These are phyloP conservation scores for Amphichorda felina DNA, from an alignment of 2,329 filamentous ascomycete species.

Conservation along the genomic window DNA sequence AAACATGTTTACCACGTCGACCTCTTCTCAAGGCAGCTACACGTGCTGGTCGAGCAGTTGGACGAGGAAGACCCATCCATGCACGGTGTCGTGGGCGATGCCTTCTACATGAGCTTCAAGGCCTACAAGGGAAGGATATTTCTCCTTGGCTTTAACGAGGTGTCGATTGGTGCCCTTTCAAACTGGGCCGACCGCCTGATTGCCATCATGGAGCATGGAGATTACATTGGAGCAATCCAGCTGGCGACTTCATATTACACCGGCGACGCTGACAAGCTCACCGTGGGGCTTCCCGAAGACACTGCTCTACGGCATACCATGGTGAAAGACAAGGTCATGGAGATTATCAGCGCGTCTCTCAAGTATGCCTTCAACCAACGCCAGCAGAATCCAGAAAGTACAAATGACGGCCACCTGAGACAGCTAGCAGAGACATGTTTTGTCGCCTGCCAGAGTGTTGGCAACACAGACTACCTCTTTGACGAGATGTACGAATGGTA, in stretches of 20 bases:
- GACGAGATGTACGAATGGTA: constrained; percentile 86
- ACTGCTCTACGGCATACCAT: constrained; percentile 62
- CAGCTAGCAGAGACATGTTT: constrained; percentile 79
- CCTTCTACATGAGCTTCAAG: constrained; percentile 96
- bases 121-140: constrained; percentile 92
- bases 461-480: constrained; percentile 74
- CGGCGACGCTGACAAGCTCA: constrained; percentile 85
- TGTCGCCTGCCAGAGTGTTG: constrained; percentile 65
- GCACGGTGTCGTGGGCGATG: constrained; percentile 94
- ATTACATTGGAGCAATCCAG: constrained; percentile 84
- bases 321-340: constrained; percentile 78
- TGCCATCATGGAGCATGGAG: constrained; percentile 91
- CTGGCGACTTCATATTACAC: constrained; percentile 88
- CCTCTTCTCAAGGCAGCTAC: constrained; percentile 79
- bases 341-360: constrained; percentile 87
- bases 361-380: constrained; percentile 74
- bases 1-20: constrained; percentile 90
- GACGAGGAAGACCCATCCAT: constrained; percentile 80
- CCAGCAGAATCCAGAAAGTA: constrained; percentile 30
- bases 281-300: constrained; percentile 85
- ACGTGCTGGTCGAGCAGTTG: constrained; percentile 72
- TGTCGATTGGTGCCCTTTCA: constrained; percentile 81
- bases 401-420: constrained; percentile 50
- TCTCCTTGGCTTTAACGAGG: constrained; percentile 83
- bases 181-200: constrained; percentile 95